Evolutionary conservation across 208 protist species (phyloP).

Genomic region (Crithidia bombi): DNA sequence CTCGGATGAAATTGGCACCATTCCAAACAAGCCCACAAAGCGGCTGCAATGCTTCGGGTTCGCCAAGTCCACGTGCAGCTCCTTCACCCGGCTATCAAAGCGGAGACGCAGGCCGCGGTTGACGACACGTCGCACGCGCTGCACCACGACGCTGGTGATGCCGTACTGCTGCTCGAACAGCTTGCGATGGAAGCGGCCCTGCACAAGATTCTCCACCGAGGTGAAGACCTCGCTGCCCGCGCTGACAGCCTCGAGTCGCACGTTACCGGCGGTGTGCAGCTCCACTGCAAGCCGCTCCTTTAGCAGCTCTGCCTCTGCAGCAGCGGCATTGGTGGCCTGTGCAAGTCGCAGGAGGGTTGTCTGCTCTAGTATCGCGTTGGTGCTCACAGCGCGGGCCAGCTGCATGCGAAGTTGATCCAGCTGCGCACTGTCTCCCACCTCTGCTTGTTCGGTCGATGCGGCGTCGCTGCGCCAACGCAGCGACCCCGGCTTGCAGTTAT

Average conservation of each 20-base stretch:
- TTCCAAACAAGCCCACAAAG: slow-evolving; percentile 86
- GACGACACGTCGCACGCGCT: slow-evolving; percentile 77
- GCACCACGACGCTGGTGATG: slow-evolving; percentile 65
- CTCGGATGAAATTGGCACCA: slow-evolving; percentile 39
- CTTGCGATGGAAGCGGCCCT: slow-evolving; percentile 60
- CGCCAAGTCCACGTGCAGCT: slow-evolving; percentile 78
- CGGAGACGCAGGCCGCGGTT: slow-evolving; percentile 79
- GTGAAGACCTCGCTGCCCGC: slow-evolving; percentile 64
- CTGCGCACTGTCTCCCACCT: background rate
- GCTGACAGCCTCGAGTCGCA: slow-evolving; percentile 81
- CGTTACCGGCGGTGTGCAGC: slow-evolving; percentile 90
- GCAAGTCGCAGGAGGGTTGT: slow-evolving; percentile 41
- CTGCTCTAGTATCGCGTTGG: slow-evolving; percentile 63
- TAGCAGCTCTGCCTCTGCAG: slow-evolving; percentile 42
- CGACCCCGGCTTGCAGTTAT: background rate
- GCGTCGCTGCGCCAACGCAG: background rate
- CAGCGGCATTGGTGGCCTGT: slow-evolving; percentile 32
- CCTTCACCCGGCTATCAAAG: slow-evolving; percentile 83
- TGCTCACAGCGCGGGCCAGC: slow-evolving; percentile 65
- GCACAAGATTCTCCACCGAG: slow-evolving; percentile 65
- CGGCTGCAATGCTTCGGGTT: slow-evolving; percentile 61
- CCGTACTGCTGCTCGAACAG: slow-evolving; percentile 60
- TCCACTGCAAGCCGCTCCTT: slow-evolving; percentile 78
- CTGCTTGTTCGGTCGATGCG: too few relatives aligned
- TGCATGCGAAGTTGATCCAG: slow-evolving; percentile 37